Base-by-base conservation (phyloP, 2,329 filamentous ascomycete genomes). In the Bimuria novae-zelandiae region DNA sequence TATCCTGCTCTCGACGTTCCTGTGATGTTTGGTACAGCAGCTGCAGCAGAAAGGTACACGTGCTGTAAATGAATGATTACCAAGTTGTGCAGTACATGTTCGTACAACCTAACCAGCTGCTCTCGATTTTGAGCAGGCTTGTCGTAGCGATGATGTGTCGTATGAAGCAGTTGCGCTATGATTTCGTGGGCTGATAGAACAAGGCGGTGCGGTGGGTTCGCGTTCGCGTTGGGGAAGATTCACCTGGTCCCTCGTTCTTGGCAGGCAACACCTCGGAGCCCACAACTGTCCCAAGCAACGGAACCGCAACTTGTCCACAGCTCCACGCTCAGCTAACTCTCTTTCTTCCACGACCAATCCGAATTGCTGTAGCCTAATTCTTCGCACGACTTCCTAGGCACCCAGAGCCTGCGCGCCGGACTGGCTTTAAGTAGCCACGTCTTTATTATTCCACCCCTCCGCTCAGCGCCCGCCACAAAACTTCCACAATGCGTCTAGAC, bases 401-500 rank as follows among this genome's bases (percentile, higher is more conserved):
- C 29, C 33, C 5, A 35, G 30, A 41, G 27, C n/a, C 54, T 61
- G 61, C 61, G 57, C 51, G 54, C 51, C 54, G 68, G 69, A 36
- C 70, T 68, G 71, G 71, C 71, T 71, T 57, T 56, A 52, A 69
- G 54, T 67, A 72, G 72, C 71, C 72, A 73, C 72, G 71, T 75
- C 68, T 72, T 67, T 52, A 36, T 37, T 47, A 52, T 19, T 29
- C 51, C 60, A 63, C 64, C 65, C 67, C 68, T 69, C 63, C 57
- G 59, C 63, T 54, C 30, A 55, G 27, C 61, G 61, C 59, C 57
- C 57, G 61, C 49, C 52, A 56, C 53, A 33, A 66, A n/a, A 57
- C 62, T 62, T 55, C 61, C 49, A 75, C 62, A 52, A 78, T 78
- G 76, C 74, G 75, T 67, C 63, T 78, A 37, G 76, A 78, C 65